Evolutionary conservation across 2,329 filamentous ascomycete species (phyloP), one percentile per base, ranked within the genome.

Genomic region (Scopulariopsis brevicaulis): DNA sequence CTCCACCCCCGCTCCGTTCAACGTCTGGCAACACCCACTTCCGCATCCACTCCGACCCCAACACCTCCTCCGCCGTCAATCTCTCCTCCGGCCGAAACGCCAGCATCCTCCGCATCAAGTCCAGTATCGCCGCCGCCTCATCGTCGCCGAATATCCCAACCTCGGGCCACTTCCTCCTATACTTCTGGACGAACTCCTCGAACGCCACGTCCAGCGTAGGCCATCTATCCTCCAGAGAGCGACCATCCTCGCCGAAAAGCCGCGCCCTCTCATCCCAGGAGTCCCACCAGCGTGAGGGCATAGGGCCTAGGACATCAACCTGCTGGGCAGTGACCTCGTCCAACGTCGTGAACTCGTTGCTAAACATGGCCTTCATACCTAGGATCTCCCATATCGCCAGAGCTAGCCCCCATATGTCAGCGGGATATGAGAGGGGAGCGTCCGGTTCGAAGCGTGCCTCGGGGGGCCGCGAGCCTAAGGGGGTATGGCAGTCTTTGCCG

Each of bases 11-110:
- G 61, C 51, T 3, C 51, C 61, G 51, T 65, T 61, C 53, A 65
- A 65, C 40, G 66, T 59, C n/a, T 53, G 46, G 55, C 46, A 57
- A 37, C 25, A 40, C 66, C 69, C 68, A 71, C 43, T 67, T 70
- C 0, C 64, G 60, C 64, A 71, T 70, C 68, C 68, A 71, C 32
- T 70, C 64, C 0, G 67, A 71, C 56, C 56, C 55, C 14, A 71
- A 58, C 2, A 72, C 65, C 50, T 67, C 62, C 12, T 68, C 60
- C 20, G 62, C 64, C 20, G 66, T 66, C 22, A 62, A 61, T 55
- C 69, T 62, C 10, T 68, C 63, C 56, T 67, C 64, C 1, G 66
- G 66, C 14, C 60, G 59, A 25, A 67, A 69, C 40, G 37, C 55
- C 22, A 71, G 58, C 68, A 70, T 71, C 8, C 59, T 58, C 2